Evolutionary conservation across 305 asterid genomes (phyloP), one percentile per base, ranked within the genome.

Genomic region (Fraxinus baroniana): DNA sequence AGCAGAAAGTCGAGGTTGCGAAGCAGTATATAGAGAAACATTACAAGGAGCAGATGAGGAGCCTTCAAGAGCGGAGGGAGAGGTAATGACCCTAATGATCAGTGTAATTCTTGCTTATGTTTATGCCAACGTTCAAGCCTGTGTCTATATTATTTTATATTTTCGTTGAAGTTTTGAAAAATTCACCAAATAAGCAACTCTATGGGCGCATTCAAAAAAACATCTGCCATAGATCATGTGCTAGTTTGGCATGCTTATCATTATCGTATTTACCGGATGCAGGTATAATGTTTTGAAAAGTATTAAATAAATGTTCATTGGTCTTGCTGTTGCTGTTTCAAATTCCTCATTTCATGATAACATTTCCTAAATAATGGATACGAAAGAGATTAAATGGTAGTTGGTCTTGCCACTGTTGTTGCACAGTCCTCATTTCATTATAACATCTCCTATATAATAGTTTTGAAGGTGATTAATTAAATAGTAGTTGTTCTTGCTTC

Each of bases 11-110:
- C 52, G 98, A 91, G 46, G 98, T 98, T 84, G 98, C 98, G 78
- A 94, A 94, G 90, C 97, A 93, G 89, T 94, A 94, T 80, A 94
- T 94, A 81, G 98, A 94, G 84, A 93, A 92, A 79, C 98, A 94
- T 88, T 94, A 94, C 91, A 93, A 93, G 91, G 98, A 94, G 80
- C 98, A 94, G 86, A 94, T 94, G 98, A 94, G 89, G 91, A 94
- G 90, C 89, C 84, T 94, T 85, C 94, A 94, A 84, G 98, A 94
- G 85, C 88, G 98, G 75, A 91, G 93, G 86, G 98, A 93, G 86
- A 87, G 98, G 98, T 92, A 91, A 85, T 13, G 89, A 55, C 78
- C 72, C 78, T 44, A 68, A 10, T 4, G 37, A 28, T n/a, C 8
- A 13, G 36, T 13, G 36, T 4, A 68, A 30, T 79, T 33, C 46